These are phyloP conservation scores for Globisporangium uncinulatum DNA, from an alignment of 352 stramenopile genomes.

Conservation along the genomic window DNA sequence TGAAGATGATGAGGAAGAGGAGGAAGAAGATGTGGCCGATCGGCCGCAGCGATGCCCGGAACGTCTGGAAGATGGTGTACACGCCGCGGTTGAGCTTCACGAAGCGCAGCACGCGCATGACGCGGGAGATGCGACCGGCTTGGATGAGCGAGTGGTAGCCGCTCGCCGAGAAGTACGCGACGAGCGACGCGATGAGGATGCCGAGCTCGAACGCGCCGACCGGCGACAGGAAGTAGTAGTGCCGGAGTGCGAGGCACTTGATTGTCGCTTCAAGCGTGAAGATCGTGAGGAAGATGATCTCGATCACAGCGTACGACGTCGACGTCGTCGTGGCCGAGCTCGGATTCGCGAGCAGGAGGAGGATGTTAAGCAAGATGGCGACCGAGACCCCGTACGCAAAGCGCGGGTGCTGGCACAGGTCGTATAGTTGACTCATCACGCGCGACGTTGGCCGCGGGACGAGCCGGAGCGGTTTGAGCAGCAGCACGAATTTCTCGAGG, in stretches of 20 bases:
- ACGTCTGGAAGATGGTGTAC: conserved; percentile 75
- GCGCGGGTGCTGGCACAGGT: conserved; percentile 53
- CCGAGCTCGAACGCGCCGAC: conserved; percentile 57
- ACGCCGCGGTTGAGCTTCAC: conserved; percentile 67
- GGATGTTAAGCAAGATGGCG: conserved; percentile 66
- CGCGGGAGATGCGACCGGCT: conserved; percentile 60
- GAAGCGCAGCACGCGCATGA: conserved; percentile 74
- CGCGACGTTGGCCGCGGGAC: conserved; percentile 33
- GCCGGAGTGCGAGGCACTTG: conserved; percentile 56
- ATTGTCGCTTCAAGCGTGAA: conserved; percentile 50
- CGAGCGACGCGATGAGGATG: conserved; percentile 54
- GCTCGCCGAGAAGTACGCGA: conserved; percentile 55
- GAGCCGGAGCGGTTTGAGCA: conserved; percentile 54
- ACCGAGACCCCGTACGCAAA: conserved; percentile 46
- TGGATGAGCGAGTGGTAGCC: conserved; percentile 69
- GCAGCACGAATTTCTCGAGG: conserved; percentile 71
- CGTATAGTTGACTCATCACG: conserved; percentile 38
- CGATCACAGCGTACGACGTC: conserved; percentile 45
- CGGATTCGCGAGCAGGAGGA: conserved; percentile 61
- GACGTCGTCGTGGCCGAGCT: conserved; percentile 17
- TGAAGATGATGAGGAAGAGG: conserved; percentile 80
- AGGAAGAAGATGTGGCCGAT: conserved; percentile 78
- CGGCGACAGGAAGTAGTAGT: conserved; percentile 54
- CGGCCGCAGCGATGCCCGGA: conserved; percentile 54
- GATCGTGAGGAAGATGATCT: conserved; percentile 62